phyloP scores from a whole-genome alignment of 139 green algal genomes.

The Tetradesmus lagerheimii region DNA sequence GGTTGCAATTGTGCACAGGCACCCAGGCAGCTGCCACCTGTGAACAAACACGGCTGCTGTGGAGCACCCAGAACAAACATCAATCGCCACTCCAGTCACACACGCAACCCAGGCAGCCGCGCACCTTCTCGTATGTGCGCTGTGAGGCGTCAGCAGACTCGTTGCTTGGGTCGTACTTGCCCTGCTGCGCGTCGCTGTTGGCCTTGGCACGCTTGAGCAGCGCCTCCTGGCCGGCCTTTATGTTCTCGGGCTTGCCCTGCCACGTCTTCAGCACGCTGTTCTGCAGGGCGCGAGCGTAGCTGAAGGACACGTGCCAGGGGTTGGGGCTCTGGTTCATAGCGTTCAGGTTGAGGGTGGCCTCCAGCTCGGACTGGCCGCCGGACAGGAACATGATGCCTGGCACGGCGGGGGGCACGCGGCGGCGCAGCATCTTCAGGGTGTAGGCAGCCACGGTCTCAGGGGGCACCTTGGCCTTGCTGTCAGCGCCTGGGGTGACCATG shows the following conservation, averaged over 20 bases:
- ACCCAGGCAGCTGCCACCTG: no score
- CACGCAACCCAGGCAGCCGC: no score
- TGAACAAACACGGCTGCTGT: no score
- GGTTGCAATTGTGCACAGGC: no score
- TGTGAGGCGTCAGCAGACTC: constrained; percentile 82
- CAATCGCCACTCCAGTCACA: no score
- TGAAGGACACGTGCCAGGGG: constrained; percentile 99
- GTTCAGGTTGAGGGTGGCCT: constrained; percentile 99
- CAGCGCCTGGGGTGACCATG: constrained; percentile 99
- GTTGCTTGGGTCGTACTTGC: constrained; percentile 91
- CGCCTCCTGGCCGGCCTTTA: constrained; percentile 88
- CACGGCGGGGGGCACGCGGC: constrained; percentile 97
- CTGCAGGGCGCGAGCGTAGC: constrained; percentile 98
- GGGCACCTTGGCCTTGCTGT: constrained; percentile 74
- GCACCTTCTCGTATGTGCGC: constrained; percentile 95
- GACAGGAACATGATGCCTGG: constrained; percentile 99
- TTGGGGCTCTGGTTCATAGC: constrained; percentile 99
- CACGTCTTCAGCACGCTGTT: constrained; percentile 91
- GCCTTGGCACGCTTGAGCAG: constrained; percentile 94
- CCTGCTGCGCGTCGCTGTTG: constrained; percentile 96
- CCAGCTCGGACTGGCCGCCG: constrained; percentile 98
- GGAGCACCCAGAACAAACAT: no score
- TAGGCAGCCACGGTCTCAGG: constrained; percentile 93
- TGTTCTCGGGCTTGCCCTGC: constrained; percentile 91
- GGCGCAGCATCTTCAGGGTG: constrained; percentile 95